These are phyloP conservation scores for Daldinia sp. DNA, from an alignment of 2,329 filamentous ascomycete genomes.

Conservation along the genomic window DNA sequence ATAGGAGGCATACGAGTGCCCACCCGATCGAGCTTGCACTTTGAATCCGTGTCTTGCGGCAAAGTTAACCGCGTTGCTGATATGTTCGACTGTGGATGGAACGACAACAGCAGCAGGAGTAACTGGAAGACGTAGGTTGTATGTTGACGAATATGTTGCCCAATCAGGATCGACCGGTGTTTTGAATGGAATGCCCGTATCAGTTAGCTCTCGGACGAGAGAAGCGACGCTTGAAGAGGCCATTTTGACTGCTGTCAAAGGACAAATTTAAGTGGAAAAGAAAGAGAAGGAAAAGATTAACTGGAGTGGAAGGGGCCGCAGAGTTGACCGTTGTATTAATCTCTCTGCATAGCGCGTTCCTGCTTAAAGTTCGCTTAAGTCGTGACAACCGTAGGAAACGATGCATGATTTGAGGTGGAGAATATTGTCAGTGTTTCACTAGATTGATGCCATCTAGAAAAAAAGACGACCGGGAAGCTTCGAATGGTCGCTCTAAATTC, in stretches of 20 bases:
- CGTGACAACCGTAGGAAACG: neutral
- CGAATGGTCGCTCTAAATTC: too few species aligned
- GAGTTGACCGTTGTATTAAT: neutral
- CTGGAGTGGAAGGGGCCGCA: neutral
- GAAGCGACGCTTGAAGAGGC: neutral
- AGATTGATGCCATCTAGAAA: neutral
- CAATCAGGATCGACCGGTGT: conserved; percentile 34
- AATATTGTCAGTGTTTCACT: neutral
- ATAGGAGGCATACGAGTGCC: conserved; percentile 63
- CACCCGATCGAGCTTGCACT: conserved; percentile 63
- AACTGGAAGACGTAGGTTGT: conserved; percentile 45
- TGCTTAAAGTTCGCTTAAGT: neutral
- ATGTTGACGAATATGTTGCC: conserved; percentile 41
- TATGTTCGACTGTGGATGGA: conserved; percentile 49
- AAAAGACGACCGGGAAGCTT: too few species aligned
- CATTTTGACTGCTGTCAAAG: conserved; percentile 15
- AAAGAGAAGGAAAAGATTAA: neutral
- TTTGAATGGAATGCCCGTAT: conserved; percentile 7
- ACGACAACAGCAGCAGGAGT: conserved; percentile 44
- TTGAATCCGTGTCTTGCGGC: conserved; percentile 55
- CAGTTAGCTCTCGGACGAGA: conserved; percentile 7
- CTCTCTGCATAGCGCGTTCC: neutral
- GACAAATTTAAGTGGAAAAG: neutral
- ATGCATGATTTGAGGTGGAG: neutral
- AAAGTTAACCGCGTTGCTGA: conserved; percentile 57